Evolutionary conservation across 495 filamentous ascomycete genomes (phyloP).

Genomic region (Aspergillus coremiiformis): DNA sequence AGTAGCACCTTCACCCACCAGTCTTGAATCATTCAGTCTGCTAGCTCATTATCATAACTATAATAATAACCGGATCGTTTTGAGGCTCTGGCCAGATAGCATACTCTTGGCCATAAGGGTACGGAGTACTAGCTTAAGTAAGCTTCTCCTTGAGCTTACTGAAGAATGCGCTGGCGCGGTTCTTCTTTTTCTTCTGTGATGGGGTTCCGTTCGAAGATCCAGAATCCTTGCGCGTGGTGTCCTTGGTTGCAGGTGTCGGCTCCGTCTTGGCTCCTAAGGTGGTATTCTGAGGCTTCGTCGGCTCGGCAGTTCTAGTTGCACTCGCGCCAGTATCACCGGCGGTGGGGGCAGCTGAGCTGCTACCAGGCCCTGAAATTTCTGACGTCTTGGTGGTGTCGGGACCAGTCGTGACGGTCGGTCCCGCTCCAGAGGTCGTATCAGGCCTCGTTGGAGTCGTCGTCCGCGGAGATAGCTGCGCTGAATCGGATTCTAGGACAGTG

Average conservation of each 20-base stretch:
- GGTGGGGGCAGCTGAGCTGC: constrained; percentile 8
- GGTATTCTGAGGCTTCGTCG: neutral
- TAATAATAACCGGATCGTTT: neutral
- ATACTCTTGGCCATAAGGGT: neutral
- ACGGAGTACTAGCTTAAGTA: constrained; percentile 1
- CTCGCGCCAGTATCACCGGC: constrained; percentile 16
- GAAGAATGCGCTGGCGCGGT: constrained; percentile 42
- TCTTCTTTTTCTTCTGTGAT: constrained; percentile 39
- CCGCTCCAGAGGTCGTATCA: neutral
- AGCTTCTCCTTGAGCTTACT: constrained; percentile 45
- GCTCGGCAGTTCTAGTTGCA: constrained; percentile 6
- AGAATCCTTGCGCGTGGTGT: constrained; percentile 1
- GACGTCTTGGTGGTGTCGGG: constrained; percentile 11
- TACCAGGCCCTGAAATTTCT: constrained; percentile 1
- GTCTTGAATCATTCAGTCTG: constrained; percentile 1
- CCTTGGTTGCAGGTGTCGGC: neutral
- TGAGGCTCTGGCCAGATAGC: neutral
- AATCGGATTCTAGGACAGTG: constrained; percentile 17
- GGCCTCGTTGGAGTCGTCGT: constrained; percentile 28
- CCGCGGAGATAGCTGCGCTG: constrained; percentile 38
- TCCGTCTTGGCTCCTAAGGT: neutral
- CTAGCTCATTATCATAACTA: neutral
- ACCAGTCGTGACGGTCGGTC: constrained; percentile 34
- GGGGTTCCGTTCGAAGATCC: constrained; percentile 22
- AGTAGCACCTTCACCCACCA: constrained; percentile 1